A percentile compares a stretch with the other conserved stretches of the same genome.
Evolutionary conservation across 148 eudicot species (phyloP).

Genomic region (Rhododendron simsii): DNA sequence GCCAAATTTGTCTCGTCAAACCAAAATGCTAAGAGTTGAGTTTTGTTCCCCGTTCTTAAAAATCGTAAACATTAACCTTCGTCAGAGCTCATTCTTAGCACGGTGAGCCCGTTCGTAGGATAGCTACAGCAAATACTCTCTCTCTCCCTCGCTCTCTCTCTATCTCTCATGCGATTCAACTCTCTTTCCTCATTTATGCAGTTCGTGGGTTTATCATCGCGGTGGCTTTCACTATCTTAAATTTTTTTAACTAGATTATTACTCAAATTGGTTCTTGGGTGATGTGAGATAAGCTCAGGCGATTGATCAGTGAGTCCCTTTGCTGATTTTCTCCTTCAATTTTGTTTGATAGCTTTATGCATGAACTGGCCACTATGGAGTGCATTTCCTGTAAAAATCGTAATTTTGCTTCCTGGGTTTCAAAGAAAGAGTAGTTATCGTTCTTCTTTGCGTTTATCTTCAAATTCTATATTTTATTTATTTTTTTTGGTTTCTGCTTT

Average conservation of each 20-base stretch:
- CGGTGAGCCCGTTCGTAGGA: background rate
- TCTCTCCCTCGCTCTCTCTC: background rate
- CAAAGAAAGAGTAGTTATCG: background rate
- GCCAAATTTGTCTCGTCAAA: background rate
- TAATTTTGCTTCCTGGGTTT: background rate
- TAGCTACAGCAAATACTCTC: background rate
- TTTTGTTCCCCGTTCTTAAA: too few species aligned
- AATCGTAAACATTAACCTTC: too few species aligned
- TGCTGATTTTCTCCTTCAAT: background rate
- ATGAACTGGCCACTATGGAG: background rate
- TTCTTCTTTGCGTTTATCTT: background rate
- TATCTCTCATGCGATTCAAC: background rate
- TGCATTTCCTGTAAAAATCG: background rate
- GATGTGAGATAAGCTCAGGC: background rate
- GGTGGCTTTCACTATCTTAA: background rate
- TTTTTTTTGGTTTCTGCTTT: background rate
- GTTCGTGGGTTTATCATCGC: background rate
- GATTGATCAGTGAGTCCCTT: conserved; percentile 7
- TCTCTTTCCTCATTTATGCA: background rate
- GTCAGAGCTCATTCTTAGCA: background rate
- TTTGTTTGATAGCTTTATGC: background rate
- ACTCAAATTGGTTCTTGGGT: background rate
- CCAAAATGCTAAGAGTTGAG: background rate
- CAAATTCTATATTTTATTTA: background rate
- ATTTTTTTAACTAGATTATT: background rate